Base-by-base conservation (phyloP, 2,329 filamentous ascomycete genomes). In the Penicillium paneum region DNA sequence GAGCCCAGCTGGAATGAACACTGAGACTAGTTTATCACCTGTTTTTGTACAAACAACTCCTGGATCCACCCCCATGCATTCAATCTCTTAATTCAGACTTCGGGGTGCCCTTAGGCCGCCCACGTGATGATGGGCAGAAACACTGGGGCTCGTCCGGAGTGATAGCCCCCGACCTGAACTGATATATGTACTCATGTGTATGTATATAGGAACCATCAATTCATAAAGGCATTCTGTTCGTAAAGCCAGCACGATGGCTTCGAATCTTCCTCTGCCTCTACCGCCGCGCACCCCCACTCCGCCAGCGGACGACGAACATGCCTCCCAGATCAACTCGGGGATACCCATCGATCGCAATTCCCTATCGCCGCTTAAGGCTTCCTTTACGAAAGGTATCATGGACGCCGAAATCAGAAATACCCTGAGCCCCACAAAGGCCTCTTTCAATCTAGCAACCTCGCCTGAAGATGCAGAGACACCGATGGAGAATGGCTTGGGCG, bases 251-350 rank as follows among this genome's bases (percentile, higher is more conserved):
- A 52, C 55, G 40, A 88, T 87, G 85, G 83, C 83, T 59, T 79
- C 83, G 55, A 77, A 76, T 61, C 77, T 83, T 60, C 81, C 83
- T 48, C 78, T 84, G 58, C 83, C 83, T 54, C 71, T 80, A 39
- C 84, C 83, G 57, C 84, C 85, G 52, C 79, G 83, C 62, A 86
- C 85, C 31, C 84, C 84, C 12, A 86, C 85, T 63, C 85, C 85
- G 61, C 84, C 84, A 59, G 78, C 81, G 65, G 80, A 83, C 60
- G 76, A 57, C 36, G 56, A 61, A 41, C 54, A 67, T 58, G 63
- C 59, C 19, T 53, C 56, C 40, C 54, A 53, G 54, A 51, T 55
- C 56, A 55, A 57, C 55, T 60, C 64, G 63, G 47, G 63, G 59
- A 62, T 73, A 32, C 57, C 64, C n/a, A 74, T 73, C 56, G 75